Base-by-base conservation (phyloP, 805 yeast species). In the Candida nitratophila region DNA sequence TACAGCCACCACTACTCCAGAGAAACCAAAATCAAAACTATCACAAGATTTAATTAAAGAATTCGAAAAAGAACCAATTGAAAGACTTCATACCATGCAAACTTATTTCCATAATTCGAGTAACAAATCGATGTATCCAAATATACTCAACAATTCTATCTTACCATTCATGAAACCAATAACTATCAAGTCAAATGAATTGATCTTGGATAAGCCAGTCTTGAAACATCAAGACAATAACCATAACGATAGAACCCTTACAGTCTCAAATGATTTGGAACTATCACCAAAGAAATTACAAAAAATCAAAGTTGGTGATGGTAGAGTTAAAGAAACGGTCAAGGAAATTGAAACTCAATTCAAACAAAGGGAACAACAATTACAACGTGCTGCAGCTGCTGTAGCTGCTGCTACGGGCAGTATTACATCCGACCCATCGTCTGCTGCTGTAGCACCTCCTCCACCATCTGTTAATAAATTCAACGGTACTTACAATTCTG, bases 281-380 rank as follows among this genome's bases (percentile, higher is more conserved):
- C 36, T 54, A 22, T 49, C 55, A 7, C 55, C 59, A 10, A 37
- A 52, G 37, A 51, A 46, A 37, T 36, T 51, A 3, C 40, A 39
- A 4, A 40, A 55, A 4, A 47, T 54, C 11, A 40, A 49, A 33
- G 40, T 56, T 12, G 57, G 57, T 14, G 31, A 47, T 14, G 61
- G 61, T 9, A 47, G 61, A 26, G 61, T 56, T 15, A 56, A 56
- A 37, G 49, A 50, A 26, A 53, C 59, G 2, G 61, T 55, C 15
- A 54, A 52, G 26, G 59, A 53, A 29, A 55, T 56, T 21, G 59
- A 54, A 30, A 39, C 43, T 9, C 44, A 45, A 29, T 56, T 50
- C 30, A 53, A 52, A 2, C 26, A 46, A 11, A 35, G 44, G n/a
- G n/a, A n/a, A 26, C 16, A 29, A 5, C 38, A 42, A 24, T 49